Evolutionary conservation across 176 grass and related monocot genomes (phyloP), one percentile per base, ranked within the genome.

Genomic region (Phoenix dactylifera): DNA sequence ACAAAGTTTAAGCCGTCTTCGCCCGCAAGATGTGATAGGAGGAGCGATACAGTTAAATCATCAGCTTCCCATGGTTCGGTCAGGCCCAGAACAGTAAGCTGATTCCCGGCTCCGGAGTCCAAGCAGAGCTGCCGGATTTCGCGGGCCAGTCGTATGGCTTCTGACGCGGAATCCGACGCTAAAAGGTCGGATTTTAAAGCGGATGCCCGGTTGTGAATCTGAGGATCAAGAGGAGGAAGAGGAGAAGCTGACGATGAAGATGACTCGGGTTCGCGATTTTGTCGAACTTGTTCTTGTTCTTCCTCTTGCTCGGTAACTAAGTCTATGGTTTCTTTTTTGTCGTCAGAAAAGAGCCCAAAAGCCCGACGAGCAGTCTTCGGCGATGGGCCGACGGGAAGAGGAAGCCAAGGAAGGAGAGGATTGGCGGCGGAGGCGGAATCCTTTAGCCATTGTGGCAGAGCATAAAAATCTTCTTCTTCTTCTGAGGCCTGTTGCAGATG

Each of bases 11-110:
- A 71, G 29, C 77, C 64, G 20, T 65, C 76, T 32, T 69, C 64
- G 0, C 86, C 52, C 17, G 72, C 35, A 26, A 96, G 54, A 58
- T 69, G 79, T 4, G 80, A 76, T 71, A 87, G 70, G 50, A 96
- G 52, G 51, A 80, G 60, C 53, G 76, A 82, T 15, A 54, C 22
- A 1, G 50, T 76, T 32, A 87, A 83, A 56, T 90, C 83, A 16
- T 87, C 74, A 1, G 84, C 84, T 67, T 80, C 65, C 91, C 91
- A 96, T 7, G 91, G 91, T 49, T 54, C 68, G 22, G 85, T 74
- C 48, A 96, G 65, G 62, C 60, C 83, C 54, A 96, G 79, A 52
- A 87, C 68, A 2, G 52, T 72, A 18, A 76, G 51, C 1, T 68
- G 48, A 76, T 84, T 82, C 59, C 51, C 65, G 4, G 24, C n/a